Evolutionary conservation across 2,329 filamentous ascomycete genomes (phyloP), one percentile per base, ranked within the genome.

Genomic region (Penicillium sp.): DNA sequence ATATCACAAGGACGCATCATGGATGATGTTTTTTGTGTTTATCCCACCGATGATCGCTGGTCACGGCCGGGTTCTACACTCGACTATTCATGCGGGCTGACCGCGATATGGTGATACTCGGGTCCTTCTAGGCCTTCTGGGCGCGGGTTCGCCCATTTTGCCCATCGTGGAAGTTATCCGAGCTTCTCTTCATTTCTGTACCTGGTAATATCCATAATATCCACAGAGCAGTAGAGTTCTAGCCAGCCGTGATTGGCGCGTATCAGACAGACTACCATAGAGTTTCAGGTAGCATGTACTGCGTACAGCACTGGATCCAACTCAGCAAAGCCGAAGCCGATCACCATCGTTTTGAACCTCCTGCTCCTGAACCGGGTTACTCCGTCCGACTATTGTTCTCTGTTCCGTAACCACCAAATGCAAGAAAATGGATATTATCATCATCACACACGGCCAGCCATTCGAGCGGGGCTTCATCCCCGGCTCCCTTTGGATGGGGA

Each of bases 51-150:
- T 54, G 49, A 54, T 56, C 53, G 26, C 32, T 40, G 27, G 39
- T 43, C 39, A 46, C 23, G 36, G 44, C 39, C 36, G 36, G 41
- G 41, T 58, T 56, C 50, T 31, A 52, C 46, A 46, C 40, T 53
- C 23, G 44, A 50, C 50, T 49, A 54, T 57, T 55, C 45, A 52
- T 58, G 50, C 54, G 55, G 54, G 43, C 50, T 47, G 44, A 52
- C 49, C 46, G 49, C 47, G 43, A 51, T 53, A 42, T 54, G 35
- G 40, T 57, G 53, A 56, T 50, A 48, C 47, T 52, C 38, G n/a
- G 45, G 45, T 32, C 42, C 24, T 9, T 9, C 24, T 26, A 27
- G 31, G 22, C 24, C 24, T 18, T 18, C 35, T 49, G 14, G 41
- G 44, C 23, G 24, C 49, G 52, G 52, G 14, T 39, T 51, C 53